Percentiles rank a stretch among this genome's conserved stretches.
phyloP scores from a whole-genome alignment of 1,284 basidiomycete species.

The Sphaerobolus stellatus region DNA sequence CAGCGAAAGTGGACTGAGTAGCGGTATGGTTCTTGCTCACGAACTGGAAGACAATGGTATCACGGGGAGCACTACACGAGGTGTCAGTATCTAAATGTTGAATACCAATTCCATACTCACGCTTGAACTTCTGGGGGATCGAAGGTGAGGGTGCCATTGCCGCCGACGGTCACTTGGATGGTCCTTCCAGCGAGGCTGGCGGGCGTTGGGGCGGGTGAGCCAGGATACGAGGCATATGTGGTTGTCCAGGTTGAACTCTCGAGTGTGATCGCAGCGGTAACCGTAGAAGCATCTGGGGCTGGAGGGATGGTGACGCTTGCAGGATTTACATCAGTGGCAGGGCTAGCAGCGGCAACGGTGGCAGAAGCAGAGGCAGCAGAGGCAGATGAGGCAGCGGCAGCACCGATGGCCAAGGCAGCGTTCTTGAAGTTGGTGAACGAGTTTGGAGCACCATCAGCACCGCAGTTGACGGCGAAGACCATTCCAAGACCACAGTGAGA shows the following conservation, averaged over 20 bases:
- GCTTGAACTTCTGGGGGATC: constrained; percentile 51
- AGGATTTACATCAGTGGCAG: constrained; percentile 32
- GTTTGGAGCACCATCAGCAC: constrained; percentile 48
- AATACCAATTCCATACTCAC: constrained; percentile 19
- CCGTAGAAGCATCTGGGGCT: constrained; percentile 35
- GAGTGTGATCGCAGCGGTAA: constrained; percentile 41
- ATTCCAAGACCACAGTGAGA: constrained; percentile 62
- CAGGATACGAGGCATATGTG: constrained; percentile 53
- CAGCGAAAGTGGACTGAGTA: constrained; percentile 63
- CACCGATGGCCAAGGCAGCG: constrained; percentile 50
- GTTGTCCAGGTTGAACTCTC: constrained; percentile 48
- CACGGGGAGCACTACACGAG: constrained; percentile 36
- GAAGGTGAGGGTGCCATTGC: constrained; percentile 47
- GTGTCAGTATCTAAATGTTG: background rate
- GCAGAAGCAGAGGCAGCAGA: constrained; percentile 33
- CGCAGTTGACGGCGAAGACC: constrained; percentile 66
- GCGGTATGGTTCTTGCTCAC: constrained; percentile 65
- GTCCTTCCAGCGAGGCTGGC: constrained; percentile 41
- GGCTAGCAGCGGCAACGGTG: constrained; percentile 28
- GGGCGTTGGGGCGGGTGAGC: constrained; percentile 51
- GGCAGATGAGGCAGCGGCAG: constrained; percentile 41
- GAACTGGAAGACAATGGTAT: constrained; percentile 58
- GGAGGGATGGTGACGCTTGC: constrained; percentile 48
- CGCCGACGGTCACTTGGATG: constrained; percentile 54
- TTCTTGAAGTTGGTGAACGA: constrained; percentile 59